A percentile compares a stretch with the other conserved stretches of the same genome.
These are phyloP conservation scores for Fusarium oxysporum DNA, from an alignment of 2,329 filamentous ascomycete species.

Conservation along the genomic window DNA sequence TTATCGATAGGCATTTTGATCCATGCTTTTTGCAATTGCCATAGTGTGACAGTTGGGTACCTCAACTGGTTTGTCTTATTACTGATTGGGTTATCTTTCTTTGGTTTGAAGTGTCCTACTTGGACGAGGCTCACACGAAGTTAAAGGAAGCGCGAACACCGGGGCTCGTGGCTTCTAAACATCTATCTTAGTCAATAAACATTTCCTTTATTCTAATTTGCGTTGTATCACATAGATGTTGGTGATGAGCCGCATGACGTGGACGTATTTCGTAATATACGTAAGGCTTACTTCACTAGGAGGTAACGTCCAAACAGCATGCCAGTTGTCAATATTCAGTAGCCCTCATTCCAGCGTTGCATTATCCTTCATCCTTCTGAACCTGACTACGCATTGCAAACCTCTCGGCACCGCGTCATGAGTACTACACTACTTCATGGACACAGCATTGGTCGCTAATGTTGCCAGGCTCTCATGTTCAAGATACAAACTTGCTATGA, in stretches of 20 bases:
- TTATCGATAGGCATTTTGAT: neutral
- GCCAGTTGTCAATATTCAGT: neutral
- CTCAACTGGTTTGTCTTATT: neutral
- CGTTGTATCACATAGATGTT: fast-evolving
- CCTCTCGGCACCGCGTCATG: neutral
- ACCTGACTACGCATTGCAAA: neutral
- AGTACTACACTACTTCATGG: neutral
- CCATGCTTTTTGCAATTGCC: neutral
- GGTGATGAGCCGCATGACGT: neutral
- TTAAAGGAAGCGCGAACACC: neutral
- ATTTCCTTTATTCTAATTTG: too few species aligned
- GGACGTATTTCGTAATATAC: too few species aligned
- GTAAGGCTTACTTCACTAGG: neutral
- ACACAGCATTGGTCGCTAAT: fast-evolving
- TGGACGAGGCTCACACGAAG: neutral
- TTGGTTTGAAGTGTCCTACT: neutral
- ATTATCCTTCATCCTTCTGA: neutral
- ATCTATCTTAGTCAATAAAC: fast-evolving
- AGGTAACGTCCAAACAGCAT: fast-evolving
- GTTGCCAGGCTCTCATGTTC: neutral
- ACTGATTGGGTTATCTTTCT: neutral
- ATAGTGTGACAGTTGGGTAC: neutral
- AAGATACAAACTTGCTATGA: neutral
- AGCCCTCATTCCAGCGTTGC: fast-evolving
- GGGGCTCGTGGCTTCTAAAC: fast-evolving